Base-by-base conservation (phyloP, 176 grass and related monocot genomes). In the Hordeum marinum region DNA sequence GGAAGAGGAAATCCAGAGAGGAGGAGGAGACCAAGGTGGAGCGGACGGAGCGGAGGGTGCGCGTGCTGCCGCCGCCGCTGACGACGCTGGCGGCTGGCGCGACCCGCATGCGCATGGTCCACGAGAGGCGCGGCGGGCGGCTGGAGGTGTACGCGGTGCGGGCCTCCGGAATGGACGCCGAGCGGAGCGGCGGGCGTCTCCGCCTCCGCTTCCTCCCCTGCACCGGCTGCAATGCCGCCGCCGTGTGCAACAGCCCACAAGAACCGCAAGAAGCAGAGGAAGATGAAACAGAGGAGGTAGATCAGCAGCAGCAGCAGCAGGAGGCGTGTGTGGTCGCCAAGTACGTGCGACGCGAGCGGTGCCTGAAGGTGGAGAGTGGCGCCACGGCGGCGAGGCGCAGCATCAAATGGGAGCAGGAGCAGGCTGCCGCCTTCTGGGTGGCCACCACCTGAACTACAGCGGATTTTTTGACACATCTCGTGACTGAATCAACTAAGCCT, bases 151-250 rank as follows among this genome's bases (percentile, higher is more conserved):
- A 88, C 80, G 82, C 83, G 2, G 75, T 90, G 70, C 82, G 76
- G 34, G n/a, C 74, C 8, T 39, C 82, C 11, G 79, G 78, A 13
- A 25, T 97, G 18, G 78, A 87, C 57, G 87, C 89, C n/a, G 91
- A 97, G 70, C 88, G 94, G 8, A 71, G 63, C 82, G 89, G 88
- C 68, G 94, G 94, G 20, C 89, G 91, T 37, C 91, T 97, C 31
- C 84, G 77, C 12, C 81, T 97, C 68, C 63, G 39, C 61, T 43
- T 91, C 26, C 50, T n/a, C 62, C 60, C 85, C 23, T 24, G 24
- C 82, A 4, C 18, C 21, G 36, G 78, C n/a, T 55, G 45, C 63
- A 78, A 25, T 70, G 48, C 41, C 24, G 69, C 41, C 14, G 69
- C 83, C 25, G 75, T 17, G 36, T 58, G 68, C 76, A 62, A 72